phyloP scores from a whole-genome alignment of 371 early-diverging fungal genomes.

The Mortierella sp. region DNA sequence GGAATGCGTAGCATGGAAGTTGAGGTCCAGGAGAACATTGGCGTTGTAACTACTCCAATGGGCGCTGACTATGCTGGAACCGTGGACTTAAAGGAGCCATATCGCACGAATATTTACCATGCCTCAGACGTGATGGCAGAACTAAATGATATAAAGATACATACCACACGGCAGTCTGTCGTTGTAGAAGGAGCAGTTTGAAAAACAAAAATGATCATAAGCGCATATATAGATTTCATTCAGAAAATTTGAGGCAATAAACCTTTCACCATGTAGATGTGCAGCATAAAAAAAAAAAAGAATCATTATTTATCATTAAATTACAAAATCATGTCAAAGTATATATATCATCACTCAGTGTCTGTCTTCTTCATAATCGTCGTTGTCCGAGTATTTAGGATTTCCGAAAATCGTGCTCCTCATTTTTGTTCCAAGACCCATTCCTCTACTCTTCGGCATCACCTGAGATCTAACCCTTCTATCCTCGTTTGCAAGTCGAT shows the following conservation, averaged over 20 bases:
- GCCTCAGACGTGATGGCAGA: not conserved
- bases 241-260: no score
- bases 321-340: not conserved
- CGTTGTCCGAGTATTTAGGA: not conserved
- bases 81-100: not conserved
- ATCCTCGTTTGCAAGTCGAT: not conserved
- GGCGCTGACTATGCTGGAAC: not conserved
- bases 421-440: conserved; percentile 27
- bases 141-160: not conserved
- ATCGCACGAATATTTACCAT: not conserved
- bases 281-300: no score
- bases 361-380: conserved; percentile 27
- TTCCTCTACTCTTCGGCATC: conserved; percentile 10
- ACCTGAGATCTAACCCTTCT: conserved; percentile 10
- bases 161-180: not conserved
- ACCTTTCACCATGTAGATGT: no score
- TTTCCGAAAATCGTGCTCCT: conserved; percentile 29
- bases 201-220: not conserved
- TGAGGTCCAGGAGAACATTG: not conserved
- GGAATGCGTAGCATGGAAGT: no score
- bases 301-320: not conserved
- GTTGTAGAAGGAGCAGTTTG: not conserved
- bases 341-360: conserved; percentile 7
- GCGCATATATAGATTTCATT: not conserved
- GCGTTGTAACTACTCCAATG: not conserved